phyloP scores from a whole-genome alignment of 1,284 basidiomycete genomes.

The Trametes sp. region DNA sequence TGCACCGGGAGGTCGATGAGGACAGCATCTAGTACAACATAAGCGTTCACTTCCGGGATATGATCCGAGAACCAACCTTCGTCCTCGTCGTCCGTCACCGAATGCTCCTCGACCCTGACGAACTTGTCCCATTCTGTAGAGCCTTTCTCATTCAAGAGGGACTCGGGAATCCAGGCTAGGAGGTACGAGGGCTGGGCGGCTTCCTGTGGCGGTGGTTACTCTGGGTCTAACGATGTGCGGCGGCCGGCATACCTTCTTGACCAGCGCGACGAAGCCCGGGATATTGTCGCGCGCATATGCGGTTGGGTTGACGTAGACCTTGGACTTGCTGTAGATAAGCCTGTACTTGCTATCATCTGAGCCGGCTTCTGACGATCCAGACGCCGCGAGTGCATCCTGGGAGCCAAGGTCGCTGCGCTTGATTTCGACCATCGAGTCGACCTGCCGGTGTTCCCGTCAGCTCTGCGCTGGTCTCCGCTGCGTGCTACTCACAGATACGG shows the following conservation, averaged over 20 bases:
- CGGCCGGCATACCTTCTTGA: constrained; percentile 70
- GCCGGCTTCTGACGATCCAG: constrained; percentile 36
- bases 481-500: constrained; percentile 49
- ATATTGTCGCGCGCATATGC: constrained; percentile 93
- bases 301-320: constrained; percentile 94
- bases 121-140: constrained; percentile 86
- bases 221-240: constrained; percentile 11
- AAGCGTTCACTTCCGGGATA: constrained; percentile 4
- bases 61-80: constrained; percentile 56
- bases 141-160: constrained; percentile 78
- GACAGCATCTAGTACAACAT: constrained; percentile 67
- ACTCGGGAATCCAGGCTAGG: constrained; percentile 88
- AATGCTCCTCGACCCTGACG: constrained; percentile 77
- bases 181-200: constrained; percentile 75
- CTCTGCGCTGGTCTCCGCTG: constrained; percentile 1
- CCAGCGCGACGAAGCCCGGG: constrained; percentile 89
- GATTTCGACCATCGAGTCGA: constrained; percentile 84
- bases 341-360: constrained; percentile 69
- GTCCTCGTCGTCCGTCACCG: constrained; percentile 67
- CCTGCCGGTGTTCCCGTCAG: constrained; percentile 41
- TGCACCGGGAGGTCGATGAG: constrained; percentile 80
- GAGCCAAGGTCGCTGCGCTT: constrained; percentile 48
- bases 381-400: constrained; percentile 33
- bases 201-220: constrained; percentile 56
- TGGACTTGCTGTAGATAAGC: constrained; percentile 88